These are phyloP conservation scores for Rhizopogon roseolus DNA, from an alignment of 768 basidiomycete species.

Conservation along the genomic window DNA sequence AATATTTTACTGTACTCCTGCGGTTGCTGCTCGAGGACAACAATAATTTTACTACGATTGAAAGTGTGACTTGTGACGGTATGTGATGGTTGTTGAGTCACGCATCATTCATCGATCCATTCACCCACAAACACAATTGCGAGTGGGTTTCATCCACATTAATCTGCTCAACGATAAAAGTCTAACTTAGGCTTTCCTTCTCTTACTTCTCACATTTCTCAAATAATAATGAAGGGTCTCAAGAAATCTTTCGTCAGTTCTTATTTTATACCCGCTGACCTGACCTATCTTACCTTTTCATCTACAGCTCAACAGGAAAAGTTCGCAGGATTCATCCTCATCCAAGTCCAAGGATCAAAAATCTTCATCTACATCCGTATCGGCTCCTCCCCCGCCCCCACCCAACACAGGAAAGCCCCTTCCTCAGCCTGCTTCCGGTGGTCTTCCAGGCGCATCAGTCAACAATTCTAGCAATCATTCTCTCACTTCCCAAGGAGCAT, in stretches of 20 bases:
- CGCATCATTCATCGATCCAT: conserved; percentile 34
- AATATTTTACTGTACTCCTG: no score
- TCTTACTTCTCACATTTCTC: conserved; percentile 6
- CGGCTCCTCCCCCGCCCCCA: conserved; percentile 53
- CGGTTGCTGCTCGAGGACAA: no score
- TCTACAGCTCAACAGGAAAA: conserved; percentile 61
- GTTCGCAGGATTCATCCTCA: conserved; percentile 57
- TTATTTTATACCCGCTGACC: conserved; percentile 2
- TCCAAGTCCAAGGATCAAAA: conserved; percentile 68
- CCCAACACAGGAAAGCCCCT: conserved; percentile 63
- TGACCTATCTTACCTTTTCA: conserved; percentile 15
- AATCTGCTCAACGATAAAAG: conserved; percentile 6
- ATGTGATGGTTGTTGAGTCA: conserved; percentile 26
- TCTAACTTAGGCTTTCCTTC: conserved; percentile 9
- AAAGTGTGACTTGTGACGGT: conserved; percentile 20
- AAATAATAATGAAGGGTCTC: conserved; percentile 66
- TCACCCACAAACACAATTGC: no score
- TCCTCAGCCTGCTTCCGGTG: conserved; percentile 42
- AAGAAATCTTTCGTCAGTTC: conserved; percentile 73
- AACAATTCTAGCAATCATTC: conserved; percentile 34
- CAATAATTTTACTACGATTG: no score
- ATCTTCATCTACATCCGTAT: conserved; percentile 33
- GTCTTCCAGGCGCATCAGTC: conserved; percentile 31
- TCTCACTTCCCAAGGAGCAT: conserved; percentile 34
- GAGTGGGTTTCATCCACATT: neutral